A percentile compares a stretch with the other conserved stretches of the same genome.
These are phyloP conservation scores for Graphium sp. DNA, from an alignment of 2,329 filamentous ascomycete species.

Conservation along the genomic window DNA sequence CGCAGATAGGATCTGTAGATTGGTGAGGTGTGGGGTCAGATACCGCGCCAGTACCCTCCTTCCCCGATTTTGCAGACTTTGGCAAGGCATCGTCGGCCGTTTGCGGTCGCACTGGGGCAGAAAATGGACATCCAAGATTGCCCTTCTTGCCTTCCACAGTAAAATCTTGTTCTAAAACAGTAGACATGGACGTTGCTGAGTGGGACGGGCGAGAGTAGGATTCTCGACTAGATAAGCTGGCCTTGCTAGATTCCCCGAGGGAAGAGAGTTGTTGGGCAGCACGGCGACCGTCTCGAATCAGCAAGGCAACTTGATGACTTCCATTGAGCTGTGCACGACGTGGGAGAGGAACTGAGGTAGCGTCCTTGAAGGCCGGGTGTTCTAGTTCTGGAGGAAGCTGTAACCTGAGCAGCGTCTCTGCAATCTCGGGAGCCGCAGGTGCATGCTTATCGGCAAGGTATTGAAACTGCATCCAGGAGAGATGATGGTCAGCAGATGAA, in stretches of 20 bases:
- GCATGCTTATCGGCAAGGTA: slow-evolving; percentile 52
- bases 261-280: slow-evolving; percentile 35
- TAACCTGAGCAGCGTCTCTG: slow-evolving; percentile 47
- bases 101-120: slow-evolving; percentile 12
- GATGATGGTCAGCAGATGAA: background rate
- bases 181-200: slow-evolving; percentile 39
- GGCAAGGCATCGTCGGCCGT: slow-evolving; percentile 7
- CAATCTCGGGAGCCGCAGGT: slow-evolving; percentile 46
- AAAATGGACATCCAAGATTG: slow-evolving; percentile 68
- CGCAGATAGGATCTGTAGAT: slow-evolving; percentile 43
- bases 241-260: slow-evolving; percentile 31
- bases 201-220: slow-evolving; percentile 25
- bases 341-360: slow-evolving; percentile 35
- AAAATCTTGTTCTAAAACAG: slow-evolving; percentile 70
- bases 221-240: slow-evolving; percentile 25
- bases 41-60: slow-evolving; percentile 9
- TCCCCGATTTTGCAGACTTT: too few species aligned
- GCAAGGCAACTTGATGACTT: slow-evolving; percentile 42
- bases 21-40: slow-evolving; percentile 27
- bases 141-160: slow-evolving; percentile 73
- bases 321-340: slow-evolving; percentile 23
- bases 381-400: slow-evolving; percentile 40
- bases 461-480: slow-evolving; percentile 31
- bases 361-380: slow-evolving; percentile 27
- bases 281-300: slow-evolving; percentile 47